A percentile compares a stretch with the other conserved stretches of the same genome.
These are phyloP conservation scores for Kuraishia piskuri DNA, from an alignment of 805 yeast genomes.

Conservation along the genomic window DNA sequence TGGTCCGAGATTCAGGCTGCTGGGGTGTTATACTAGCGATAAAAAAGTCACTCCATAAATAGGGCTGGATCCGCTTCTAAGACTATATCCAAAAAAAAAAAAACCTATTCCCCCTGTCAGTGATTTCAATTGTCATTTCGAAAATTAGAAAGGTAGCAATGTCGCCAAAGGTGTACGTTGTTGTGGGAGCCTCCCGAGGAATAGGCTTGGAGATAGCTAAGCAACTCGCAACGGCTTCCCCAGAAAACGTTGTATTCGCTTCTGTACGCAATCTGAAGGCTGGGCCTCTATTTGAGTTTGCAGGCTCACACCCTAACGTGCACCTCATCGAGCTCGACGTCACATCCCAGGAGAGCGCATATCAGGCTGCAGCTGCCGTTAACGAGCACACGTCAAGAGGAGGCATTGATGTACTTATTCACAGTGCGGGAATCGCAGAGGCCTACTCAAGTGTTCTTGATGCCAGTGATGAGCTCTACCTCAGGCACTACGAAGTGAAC, in stretches of 20 bases:
- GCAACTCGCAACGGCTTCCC: not conserved
- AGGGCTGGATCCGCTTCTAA: too few relatives aligned
- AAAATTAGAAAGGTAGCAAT: not conserved
- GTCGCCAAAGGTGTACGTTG: conserved; percentile 1
- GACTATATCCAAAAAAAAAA: too few relatives aligned
- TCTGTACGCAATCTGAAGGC: not conserved
- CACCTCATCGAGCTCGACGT: not conserved
- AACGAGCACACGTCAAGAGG: not conserved
- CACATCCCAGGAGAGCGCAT: not conserved
- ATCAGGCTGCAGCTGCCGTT: not conserved
- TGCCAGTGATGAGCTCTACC: not conserved
- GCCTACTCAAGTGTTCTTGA: not conserved
- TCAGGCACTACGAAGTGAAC: conserved; percentile 13
- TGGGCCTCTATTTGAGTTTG: not conserved
- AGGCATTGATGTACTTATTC: not conserved
- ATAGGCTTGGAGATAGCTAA: conserved; percentile 1
- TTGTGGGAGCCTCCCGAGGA: conserved; percentile 1
- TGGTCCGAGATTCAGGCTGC: too few relatives aligned
- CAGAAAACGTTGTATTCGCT: not conserved
- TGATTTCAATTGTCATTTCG: too few relatives aligned
- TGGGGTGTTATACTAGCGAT: too few relatives aligned
- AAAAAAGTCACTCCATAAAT: too few relatives aligned
- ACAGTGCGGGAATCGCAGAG: conserved; percentile 1
- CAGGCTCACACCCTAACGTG: not conserved
- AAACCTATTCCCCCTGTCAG: too few relatives aligned